Base-by-base conservation (phyloP, 2,329 filamentous ascomycete species). In the Zasmidium cellare region DNA sequence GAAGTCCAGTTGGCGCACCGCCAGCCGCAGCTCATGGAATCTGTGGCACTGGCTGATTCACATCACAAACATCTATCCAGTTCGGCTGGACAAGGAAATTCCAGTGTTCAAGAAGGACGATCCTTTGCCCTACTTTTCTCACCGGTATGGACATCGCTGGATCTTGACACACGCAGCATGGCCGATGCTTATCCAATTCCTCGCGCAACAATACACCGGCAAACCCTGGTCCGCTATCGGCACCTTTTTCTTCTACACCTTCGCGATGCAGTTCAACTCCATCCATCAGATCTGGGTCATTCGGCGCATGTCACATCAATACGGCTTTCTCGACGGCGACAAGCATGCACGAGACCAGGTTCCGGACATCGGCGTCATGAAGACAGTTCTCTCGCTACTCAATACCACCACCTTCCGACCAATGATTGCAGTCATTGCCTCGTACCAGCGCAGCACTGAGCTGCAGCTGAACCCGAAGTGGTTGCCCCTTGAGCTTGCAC, bases 251-350 rank as follows among this genome's bases (percentile, higher is more conserved):
- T 70, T 76, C 47, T 77, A 77, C 59, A 68, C 63, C 23, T 16
- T 67, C 1, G 62, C 68, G 16, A 75, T 77, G 59, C 76, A 75
- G 46, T n/a, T 65, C 1, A 74, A 71, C 31, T 69, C 70, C 22
- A 72, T 77, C 38, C 72, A 71, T 25, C 67, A 77, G 47, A 56
- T 76, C 5, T 69, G 72, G 16, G 63, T 67, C 2, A 67, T 77
- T n/a, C 74, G 75, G 5, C 67, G 66, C 5, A 51, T 76, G 1
- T 74, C 72, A 1, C 74, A 76, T 50, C 59, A 49, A 0, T 61
- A 69, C n/a, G 76, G 76, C 5, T 77, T 74, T 49, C 66, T 78
- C 0, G 76, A 78, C 53, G 76, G 76, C 11, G 75, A 78, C 53
- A 69, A 72, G 20, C 75, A 77, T 54, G 70, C 67, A n/a, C 71